Conservation (phyloP, 2,329 filamentous ascomycete genomes). For the Mariannaea sp. region DNA sequence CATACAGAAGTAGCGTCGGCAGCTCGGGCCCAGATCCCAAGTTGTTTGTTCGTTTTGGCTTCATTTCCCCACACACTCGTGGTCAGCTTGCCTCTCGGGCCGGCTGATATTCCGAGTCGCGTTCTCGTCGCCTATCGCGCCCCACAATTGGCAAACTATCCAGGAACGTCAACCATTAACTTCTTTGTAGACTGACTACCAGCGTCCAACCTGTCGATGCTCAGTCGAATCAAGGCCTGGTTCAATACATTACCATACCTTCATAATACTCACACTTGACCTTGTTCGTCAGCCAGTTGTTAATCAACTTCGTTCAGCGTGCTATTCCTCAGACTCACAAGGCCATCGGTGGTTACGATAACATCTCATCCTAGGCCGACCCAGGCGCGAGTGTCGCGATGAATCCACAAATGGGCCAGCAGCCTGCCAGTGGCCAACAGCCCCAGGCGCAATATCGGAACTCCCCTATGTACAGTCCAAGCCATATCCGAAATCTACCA, state of each 20-base stretch:
- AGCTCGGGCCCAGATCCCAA: slow-evolving; percentile 5
- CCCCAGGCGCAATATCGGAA: slow-evolving; percentile 33
- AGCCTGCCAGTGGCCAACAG: slow-evolving; percentile 34
- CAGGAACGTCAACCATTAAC: not conserved
- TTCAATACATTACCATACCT: too few relatives aligned
- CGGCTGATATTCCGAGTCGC: slow-evolving; percentile 13
- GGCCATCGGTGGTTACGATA: not conserved
- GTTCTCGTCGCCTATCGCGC: slow-evolving; percentile 8
- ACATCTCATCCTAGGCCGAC: not conserved
- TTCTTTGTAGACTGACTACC: too few relatives aligned
- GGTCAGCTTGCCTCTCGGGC: not conserved
- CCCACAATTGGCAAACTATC: slow-evolving; percentile 6
- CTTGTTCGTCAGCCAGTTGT: not conserved
- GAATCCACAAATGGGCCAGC: slow-evolving; percentile 37
- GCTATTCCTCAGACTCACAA: not conserved
- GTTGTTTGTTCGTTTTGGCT: not conserved
- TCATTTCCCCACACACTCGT: not conserved
- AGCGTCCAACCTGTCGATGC: too few relatives aligned
- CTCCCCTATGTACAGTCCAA: slow-evolving; percentile 54
- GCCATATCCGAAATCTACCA: slow-evolving; percentile 55
- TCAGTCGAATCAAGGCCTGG: too few relatives aligned
- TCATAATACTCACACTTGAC: too few relatives aligned
- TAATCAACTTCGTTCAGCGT: not conserved
- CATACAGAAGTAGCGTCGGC: too few relatives aligned
- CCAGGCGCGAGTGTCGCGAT: slow-evolving; percentile 17